Base-by-base conservation (phyloP, 371 early-diverging fungal genomes). In the Mucor racemosus region DNA sequence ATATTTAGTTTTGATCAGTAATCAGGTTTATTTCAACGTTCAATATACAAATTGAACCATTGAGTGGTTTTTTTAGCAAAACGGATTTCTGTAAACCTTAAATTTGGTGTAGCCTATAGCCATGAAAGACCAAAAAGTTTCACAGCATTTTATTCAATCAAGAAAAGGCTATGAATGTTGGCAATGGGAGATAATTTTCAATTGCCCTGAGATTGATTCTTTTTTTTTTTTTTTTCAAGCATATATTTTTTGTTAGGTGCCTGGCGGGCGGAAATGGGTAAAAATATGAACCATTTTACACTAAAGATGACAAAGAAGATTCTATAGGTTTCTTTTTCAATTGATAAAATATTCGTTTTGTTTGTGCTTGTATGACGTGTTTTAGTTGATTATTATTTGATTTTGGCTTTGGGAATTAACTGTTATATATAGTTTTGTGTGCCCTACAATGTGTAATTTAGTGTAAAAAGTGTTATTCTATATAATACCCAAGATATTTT, bases 21-120 rank as follows among this genome's bases (percentile, higher is more conserved):
- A 26, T 26, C 26, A 26, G 26, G 26, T 26, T 26, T 26, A 26
- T 26, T 26, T 26, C 26, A 26, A 26, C 3, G 26, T 26, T 26
- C 26, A 26, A 26, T 26, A 26, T 26, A 26, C 26, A 26, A 26
- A 26, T 26, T 26, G 26, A 3, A 26, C 3, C 26, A 26, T 26
- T 3, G 3, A 26, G 26, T 26, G 26, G 26, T 26, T 26, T 26
- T 26, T 26, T 26, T 26, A 26, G 26, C 26, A 21, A 48, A 48
- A 54, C 34, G 36, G 56, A 64, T 64, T 64, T 64, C 64, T 56
- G 56, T 40, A 64, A 64, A 59, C 54, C 53, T 19, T 59, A 40
- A 59, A 54, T 50, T 66, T 65, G 39, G 58, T 48, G 53, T 59
- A 58, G 58, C 60, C 42, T 19, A 31, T 4, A 35, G n/a, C n/a